A percentile compares a stretch with the other conserved stretches of the same genome.
Conservation (phyloP, 1,284 basidiomycete genomes). For the Puccinia polysora region DNA sequence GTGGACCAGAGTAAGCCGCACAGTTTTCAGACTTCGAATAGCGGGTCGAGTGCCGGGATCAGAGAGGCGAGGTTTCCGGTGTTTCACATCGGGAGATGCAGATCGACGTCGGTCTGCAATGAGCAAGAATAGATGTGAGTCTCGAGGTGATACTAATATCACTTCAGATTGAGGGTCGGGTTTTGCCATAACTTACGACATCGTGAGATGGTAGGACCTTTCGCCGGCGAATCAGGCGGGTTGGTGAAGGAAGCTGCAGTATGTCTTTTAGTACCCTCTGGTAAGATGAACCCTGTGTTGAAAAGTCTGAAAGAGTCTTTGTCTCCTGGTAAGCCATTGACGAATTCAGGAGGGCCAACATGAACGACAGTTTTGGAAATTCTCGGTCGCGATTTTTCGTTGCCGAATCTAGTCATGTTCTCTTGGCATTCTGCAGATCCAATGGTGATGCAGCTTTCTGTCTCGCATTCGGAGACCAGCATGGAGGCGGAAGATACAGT, state of each 20-base stretch:
- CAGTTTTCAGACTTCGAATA: conserved; percentile 3
- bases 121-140: not conserved
- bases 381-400: conserved; percentile 24
- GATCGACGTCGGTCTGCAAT: conserved; percentile 4
- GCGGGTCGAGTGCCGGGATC: not conserved
- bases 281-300: conserved; percentile 42
- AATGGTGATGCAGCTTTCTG: conserved; percentile 6
- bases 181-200: conserved; percentile 2
- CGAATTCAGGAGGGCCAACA: conserved; percentile 38
- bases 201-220: conserved; percentile 9
- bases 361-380: conserved; percentile 9
- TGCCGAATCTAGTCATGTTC: not conserved
- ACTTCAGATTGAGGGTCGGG: not conserved
- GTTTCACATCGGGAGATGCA: conserved; percentile 11
- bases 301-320: conserved; percentile 43
- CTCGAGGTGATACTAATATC: not conserved
- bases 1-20: conserved; percentile 31
- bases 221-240: not conserved
- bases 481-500: not conserved
- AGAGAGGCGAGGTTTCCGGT: conserved; percentile 13
- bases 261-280: conserved; percentile 32
- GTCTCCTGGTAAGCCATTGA: conserved; percentile 35
- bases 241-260: conserved; percentile 11
- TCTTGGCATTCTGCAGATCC: not conserved
- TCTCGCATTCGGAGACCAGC: not conserved